phyloP scores from a whole-genome alignment of 169 alveolate species.

The Cryptosporidium ubiquitum region DNA sequence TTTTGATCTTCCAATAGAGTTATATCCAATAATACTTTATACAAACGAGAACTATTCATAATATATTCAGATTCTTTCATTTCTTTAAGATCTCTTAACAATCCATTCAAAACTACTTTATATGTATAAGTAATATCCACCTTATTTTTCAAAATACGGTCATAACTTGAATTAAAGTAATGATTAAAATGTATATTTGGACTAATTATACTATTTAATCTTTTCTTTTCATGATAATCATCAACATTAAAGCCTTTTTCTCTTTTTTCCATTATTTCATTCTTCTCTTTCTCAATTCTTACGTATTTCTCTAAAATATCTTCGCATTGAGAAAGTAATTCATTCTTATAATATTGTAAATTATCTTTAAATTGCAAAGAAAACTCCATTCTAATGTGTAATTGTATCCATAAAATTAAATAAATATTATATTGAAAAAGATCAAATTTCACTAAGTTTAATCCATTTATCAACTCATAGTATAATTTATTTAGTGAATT shows the following conservation, averaged over 20 bases:
- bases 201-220: constrained; percentile 32
- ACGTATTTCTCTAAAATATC: not conserved
- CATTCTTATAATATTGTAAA: not conserved
- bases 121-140: not conserved
- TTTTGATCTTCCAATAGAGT: constrained; percentile 19
- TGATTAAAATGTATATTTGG: constrained; percentile 23
- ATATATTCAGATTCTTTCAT: not conserved
- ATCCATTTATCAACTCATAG: not conserved
- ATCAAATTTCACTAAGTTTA: constrained; percentile 28
- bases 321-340: constrained; percentile 6
- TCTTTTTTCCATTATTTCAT: not conserved
- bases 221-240: constrained; percentile 6
- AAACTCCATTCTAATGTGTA: constrained; percentile 10
- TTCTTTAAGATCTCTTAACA: constrained; percentile 1
- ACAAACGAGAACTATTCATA: not conserved
- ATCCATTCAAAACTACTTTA: not conserved
- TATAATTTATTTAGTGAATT: constrained; percentile 13
- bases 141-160: constrained; percentile 10
- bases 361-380: not conserved
- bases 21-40: constrained; percentile 25
- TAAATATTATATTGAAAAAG: constrained; percentile 22
- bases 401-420: not conserved
- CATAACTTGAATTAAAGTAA: constrained; percentile 31
- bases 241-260: not conserved
- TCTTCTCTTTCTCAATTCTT: not conserved